phyloP scores from a whole-genome alignment of 23 red algal genomes.

The Gracilaria domingensis region DNA sequence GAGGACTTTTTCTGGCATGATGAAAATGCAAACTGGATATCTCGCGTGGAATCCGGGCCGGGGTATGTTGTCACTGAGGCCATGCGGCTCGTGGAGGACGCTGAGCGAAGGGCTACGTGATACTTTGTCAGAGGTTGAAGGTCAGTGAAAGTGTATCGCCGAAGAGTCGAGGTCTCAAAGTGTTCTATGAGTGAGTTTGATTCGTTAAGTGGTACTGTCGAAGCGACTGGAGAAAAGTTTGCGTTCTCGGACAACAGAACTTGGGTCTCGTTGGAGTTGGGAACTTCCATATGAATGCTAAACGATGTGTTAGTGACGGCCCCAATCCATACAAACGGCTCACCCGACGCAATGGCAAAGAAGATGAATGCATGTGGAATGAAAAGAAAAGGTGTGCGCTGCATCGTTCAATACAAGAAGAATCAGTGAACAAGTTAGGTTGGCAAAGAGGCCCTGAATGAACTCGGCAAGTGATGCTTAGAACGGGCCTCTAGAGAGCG shows the following conservation, averaged over 20 bases:
- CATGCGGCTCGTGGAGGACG: conserved; percentile 14
- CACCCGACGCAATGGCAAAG: not conserved
- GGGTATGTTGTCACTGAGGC: conserved; percentile 49
- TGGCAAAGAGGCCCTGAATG: not conserved
- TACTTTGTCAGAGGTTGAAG: conserved; percentile 31
- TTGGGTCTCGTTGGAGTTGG: not conserved
- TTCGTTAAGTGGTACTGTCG: not conserved
- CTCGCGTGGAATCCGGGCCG: not conserved
- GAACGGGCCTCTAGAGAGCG: no score
- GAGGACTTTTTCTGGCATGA: conserved; percentile 41
- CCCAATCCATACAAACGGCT: conserved; percentile 63
- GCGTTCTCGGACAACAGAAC: conserved; percentile 34
- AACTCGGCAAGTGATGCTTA: not conserved
- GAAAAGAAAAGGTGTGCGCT: not conserved
- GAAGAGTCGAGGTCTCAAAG: not conserved
- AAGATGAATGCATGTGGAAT: not conserved
- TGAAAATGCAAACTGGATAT: conserved; percentile 39
- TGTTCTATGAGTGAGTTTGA: not conserved
- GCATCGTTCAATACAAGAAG: not conserved
- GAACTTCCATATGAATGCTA: conserved; percentile 45
- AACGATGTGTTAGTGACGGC: conserved; percentile 61
- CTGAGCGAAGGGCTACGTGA: conserved; percentile 9
- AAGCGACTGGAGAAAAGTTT: not conserved
- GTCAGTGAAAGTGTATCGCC: conserved; percentile 13
- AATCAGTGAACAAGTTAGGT: not conserved